Evolutionary conservation across 345 rosid species (phyloP), one percentile per base, ranked within the genome.

Genomic region (Fremontodendron californicum): DNA sequence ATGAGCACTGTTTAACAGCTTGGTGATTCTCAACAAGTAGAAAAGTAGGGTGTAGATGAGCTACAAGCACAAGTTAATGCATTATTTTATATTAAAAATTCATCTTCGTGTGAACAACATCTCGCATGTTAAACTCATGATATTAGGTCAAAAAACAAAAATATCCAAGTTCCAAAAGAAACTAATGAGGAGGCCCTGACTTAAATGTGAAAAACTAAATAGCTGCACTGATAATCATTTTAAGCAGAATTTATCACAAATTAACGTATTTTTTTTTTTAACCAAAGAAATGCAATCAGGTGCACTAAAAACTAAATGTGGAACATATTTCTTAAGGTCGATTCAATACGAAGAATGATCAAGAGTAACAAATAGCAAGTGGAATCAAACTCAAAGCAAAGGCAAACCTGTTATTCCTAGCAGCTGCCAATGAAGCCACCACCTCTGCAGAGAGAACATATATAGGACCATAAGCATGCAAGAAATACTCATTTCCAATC

Each of bases 391-490:
- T 71, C 27, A 6, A 49, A 21, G 29, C 58, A 54, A 78, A 49
- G 40, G 77, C 83, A 68, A 70, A 92, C 98, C 98, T 92, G 83
- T 86, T 86, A 76, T 90, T 89, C 70, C 90, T 86, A 71, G 91
- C 86, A 80, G 88, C 71, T 79, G 89, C 93, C 73, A 93, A 75
- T 12, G 92, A 86, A 78, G 91, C 90, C 58, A 93, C 94, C 79
- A 89, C 85, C 79, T 91, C 90, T 7, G 89, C 92, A 21, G 94
- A 90, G 77, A 91, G 90, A 77, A 87, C 78, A 48, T 93, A 89
- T 2, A 91, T 89, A 35, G 94, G 94, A 60, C 98, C 96, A 80
- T 91, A 91, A 57, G 89, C 94, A 84, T 93, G 97, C 86, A 87
- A 74, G 80, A 90, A 91, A 75, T 91, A 91, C 68, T 90, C 98